These are phyloP conservation scores for Pichia nakasei DNA, from an alignment of 805 yeast genomes.

Conservation along the genomic window DNA sequence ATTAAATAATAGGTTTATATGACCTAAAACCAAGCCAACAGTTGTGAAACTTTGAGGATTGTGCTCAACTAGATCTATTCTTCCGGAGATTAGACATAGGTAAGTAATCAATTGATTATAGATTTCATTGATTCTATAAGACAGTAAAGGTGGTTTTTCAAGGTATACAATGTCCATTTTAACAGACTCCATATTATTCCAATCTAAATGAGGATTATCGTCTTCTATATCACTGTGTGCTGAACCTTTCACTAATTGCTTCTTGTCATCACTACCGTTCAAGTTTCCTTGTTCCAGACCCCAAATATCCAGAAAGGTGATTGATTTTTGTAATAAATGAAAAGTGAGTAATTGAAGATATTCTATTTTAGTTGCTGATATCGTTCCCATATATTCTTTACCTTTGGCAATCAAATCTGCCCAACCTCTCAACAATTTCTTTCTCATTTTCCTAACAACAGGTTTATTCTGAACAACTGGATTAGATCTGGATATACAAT, in stretches of 20 bases:
- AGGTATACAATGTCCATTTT: constrained; percentile 36
- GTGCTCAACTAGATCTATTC: constrained; percentile 69
- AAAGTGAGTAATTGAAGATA: constrained; percentile 54
- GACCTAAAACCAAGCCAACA: constrained; percentile 58
- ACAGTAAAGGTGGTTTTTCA: constrained; percentile 49
- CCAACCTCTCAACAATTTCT: constrained; percentile 71
- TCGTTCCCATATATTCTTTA: constrained; percentile 60
- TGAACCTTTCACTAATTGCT: not conserved
- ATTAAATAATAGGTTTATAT: constrained; percentile 52
- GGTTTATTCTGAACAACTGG: constrained; percentile 58
- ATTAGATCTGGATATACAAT: constrained; percentile 67
- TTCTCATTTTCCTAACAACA: constrained; percentile 53
- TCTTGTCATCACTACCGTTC: constrained; percentile 10
- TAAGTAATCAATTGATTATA: constrained; percentile 51
- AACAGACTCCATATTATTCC: constrained; percentile 4
- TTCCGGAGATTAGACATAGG: constrained; percentile 60
- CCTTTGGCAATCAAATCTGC: constrained; percentile 69
- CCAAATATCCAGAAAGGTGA: constrained; percentile 64
- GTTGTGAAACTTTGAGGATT: constrained; percentile 62
- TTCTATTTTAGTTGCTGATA: constrained; percentile 48
- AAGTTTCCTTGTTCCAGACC: constrained; percentile 48
- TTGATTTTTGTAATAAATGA: constrained; percentile 58
- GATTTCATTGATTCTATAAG: constrained; percentile 55
- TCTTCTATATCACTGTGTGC: not conserved
- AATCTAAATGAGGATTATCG: not conserved